These are phyloP conservation scores for Debaryomyces psychrophilus DNA, from an alignment of 1,139 yeast genomes.

Conservation along the genomic window DNA sequence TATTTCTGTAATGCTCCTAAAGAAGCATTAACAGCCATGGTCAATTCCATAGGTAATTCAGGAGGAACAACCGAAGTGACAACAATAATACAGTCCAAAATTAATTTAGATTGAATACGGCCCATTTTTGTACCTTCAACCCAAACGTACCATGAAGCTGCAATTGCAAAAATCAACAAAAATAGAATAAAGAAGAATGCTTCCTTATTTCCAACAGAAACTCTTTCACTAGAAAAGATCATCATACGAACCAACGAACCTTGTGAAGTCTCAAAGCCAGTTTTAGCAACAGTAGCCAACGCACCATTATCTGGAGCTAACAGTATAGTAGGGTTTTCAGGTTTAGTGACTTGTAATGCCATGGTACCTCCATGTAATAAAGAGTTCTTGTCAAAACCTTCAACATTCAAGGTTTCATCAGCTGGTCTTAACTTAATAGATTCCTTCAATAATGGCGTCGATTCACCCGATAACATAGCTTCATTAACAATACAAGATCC, in stretches of 20 bases:
- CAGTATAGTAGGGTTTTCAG: slow-evolving; percentile 53
- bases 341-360: slow-evolving; percentile 85
- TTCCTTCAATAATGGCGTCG: slow-evolving; percentile 94
- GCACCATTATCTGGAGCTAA: slow-evolving; percentile 91
- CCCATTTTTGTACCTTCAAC: slow-evolving; percentile 96
- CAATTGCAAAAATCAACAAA: slow-evolving; percentile 86
- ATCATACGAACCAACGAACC: slow-evolving; percentile 97
- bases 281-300: slow-evolving; percentile 83
- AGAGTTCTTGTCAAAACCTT: slow-evolving; percentile 87
- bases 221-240: slow-evolving; percentile 96
- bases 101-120: slow-evolving; percentile 88
- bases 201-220: slow-evolving; percentile 94
- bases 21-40: slow-evolving; percentile 96
- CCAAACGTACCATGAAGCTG: slow-evolving; percentile 99
- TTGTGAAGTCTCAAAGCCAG: slow-evolving; percentile 97
- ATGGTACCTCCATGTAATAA: slow-evolving; percentile 95
- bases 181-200: slow-evolving; percentile 91
- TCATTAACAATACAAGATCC: slow-evolving; percentile 95
- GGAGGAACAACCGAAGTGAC: slow-evolving; percentile 99
- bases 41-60: slow-evolving; percentile 97
- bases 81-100: slow-evolving; percentile 92
- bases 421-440: slow-evolving; percentile 82
- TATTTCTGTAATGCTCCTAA: slow-evolving; percentile 84
- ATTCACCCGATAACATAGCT: slow-evolving; percentile 98
- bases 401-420: slow-evolving; percentile 66